These are phyloP conservation scores for Serendipita sp. DNA, from an alignment of 1,284 basidiomycete genomes.

Conservation along the genomic window DNA sequence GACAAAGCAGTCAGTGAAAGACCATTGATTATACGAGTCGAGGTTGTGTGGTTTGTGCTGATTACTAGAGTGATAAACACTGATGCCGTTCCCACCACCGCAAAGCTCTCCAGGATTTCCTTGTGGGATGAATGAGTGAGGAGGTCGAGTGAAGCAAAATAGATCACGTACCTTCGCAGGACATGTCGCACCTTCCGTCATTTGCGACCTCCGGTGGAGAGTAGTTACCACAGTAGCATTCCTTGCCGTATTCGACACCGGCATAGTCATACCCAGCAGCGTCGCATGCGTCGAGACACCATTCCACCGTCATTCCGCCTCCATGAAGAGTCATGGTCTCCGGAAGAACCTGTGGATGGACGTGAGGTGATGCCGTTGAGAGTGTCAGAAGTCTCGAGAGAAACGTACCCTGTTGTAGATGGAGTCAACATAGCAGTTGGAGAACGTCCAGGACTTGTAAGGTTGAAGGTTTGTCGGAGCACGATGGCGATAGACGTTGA, in stretches of 20 bases:
- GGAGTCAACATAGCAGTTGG: conserved; percentile 20
- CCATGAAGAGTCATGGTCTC: too few relatives aligned
- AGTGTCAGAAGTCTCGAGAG: too few relatives aligned
- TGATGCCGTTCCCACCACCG: conserved; percentile 20
- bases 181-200: not conserved
- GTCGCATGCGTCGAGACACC: not conserved
- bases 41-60: conserved; percentile 16
- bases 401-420: not conserved
- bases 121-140: not conserved
- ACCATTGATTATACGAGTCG: conserved; percentile 40
- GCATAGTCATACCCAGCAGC: not conserved
- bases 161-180: not conserved
- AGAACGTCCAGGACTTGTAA: not conserved
- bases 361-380: too few relatives aligned
- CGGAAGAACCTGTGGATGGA: too few relatives aligned
- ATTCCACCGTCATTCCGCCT: not conserved
- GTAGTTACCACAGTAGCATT: not conserved
- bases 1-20: conserved; percentile 26
- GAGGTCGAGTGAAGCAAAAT: too few relatives aligned
- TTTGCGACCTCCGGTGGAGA: not conserved
- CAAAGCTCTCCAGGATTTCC: not conserved
- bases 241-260: not conserved
- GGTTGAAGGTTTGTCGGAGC: conserved; percentile 25
- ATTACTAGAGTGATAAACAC: not conserved
- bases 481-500: not conserved